Evolutionary conservation across 1,284 basidiomycete genomes (phyloP).

Genomic region (Coniophora puteana): DNA sequence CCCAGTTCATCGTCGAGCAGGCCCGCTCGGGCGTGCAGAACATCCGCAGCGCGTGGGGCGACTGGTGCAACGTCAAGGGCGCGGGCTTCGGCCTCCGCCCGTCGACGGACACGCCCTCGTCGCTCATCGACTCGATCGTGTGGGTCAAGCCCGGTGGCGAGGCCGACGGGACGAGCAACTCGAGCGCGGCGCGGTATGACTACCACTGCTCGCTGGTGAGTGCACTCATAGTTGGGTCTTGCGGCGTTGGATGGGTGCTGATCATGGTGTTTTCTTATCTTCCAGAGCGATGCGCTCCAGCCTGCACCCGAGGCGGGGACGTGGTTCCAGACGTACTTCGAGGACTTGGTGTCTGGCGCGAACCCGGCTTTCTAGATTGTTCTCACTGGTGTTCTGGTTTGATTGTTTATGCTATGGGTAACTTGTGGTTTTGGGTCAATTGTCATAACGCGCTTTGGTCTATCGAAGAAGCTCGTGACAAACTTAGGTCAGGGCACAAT

Average conservation of each 20-base stretch:
- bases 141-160: conserved; percentile 72
- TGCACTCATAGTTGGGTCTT: conserved; percentile 8
- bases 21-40: conserved; percentile 60
- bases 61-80: conserved; percentile 59
- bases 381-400: not conserved
- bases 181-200: conserved; percentile 54
- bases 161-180: conserved; percentile 61
- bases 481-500: too few species aligned
- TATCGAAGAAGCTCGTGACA: too few species aligned
- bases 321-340: conserved; percentile 65
- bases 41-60: conserved; percentile 51
- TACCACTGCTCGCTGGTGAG: conserved; percentile 47
- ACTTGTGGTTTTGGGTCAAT: not conserved
- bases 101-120: conserved; percentile 51
- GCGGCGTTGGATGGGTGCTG: conserved; percentile 1
- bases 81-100: conserved; percentile 62
- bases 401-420: too few species aligned
- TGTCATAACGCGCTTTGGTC: too few species aligned
- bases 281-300: conserved; percentile 45
- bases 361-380: conserved; percentile 47
- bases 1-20: conserved; percentile 64
- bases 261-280: conserved; percentile 4
- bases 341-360: conserved; percentile 49
- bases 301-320: conserved; percentile 60
- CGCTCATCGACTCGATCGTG: conserved; percentile 57